phyloP scores from a whole-genome alignment of 225 moss, liverwort and hornwort species.

The Neckera pumila region DNA sequence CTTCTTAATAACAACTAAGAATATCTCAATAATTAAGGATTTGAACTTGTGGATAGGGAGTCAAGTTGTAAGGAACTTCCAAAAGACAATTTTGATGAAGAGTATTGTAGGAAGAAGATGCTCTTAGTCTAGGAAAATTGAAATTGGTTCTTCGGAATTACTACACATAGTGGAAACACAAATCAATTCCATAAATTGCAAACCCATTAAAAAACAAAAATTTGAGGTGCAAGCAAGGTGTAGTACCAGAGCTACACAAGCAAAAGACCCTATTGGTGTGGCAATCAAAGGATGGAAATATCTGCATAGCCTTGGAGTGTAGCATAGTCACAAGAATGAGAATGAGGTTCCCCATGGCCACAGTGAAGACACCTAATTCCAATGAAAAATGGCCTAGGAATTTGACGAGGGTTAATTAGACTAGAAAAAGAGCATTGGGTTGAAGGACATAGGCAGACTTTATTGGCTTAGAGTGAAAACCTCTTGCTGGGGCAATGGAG shows the following conservation, averaged over 20 bases:
- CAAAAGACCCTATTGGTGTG: rapidly evolving
- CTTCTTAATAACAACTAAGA: background rate
- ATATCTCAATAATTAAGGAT: background rate
- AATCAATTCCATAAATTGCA: background rate
- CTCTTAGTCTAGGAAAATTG: background rate
- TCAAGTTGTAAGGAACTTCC: rapidly evolving
- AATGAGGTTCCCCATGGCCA: rapidly evolving
- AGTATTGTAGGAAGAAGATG: background rate
- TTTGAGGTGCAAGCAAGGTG: rapidly evolving
- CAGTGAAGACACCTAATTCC: rapidly evolving
- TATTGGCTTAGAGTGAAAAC: background rate
- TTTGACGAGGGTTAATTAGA: rapidly evolving
- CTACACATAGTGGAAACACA: rapidly evolving
- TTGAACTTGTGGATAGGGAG: background rate
- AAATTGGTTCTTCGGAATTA: background rate
- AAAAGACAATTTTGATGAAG: background rate
- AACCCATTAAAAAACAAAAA: rapidly evolving
- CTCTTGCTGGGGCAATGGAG: rapidly evolving
- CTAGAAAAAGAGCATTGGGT: rapidly evolving
- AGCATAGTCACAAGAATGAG: rapidly evolving
- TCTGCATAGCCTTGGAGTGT: rapidly evolving
- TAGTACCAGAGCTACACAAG: rapidly evolving
- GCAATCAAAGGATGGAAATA: background rate
- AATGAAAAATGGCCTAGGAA: rapidly evolving
- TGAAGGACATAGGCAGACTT: rapidly evolving